Evolutionary conservation across 768 basidiomycete genomes (phyloP), one percentile per base, ranked within the genome.

Genomic region (Boletales sp.): DNA sequence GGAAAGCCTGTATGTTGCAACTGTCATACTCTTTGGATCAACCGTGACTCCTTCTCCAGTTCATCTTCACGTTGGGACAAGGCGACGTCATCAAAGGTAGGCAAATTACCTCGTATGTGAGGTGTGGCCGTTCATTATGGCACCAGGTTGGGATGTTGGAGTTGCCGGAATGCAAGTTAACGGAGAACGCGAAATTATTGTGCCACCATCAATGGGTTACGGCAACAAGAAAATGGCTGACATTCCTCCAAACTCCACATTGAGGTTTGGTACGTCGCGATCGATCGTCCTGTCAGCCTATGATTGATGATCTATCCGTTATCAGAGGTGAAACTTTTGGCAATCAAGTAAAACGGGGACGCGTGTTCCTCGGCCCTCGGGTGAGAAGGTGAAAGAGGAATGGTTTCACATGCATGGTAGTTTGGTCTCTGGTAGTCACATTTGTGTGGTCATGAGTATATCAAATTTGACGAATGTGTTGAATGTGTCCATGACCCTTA

Each of bases 11-110:
- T 95, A 64, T 62, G 85, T 71, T 14, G 24, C 14, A 15, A 19
- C 42, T 37, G 41, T 64, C 49, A 8, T 53, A 17, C 39, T n/a
- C 46, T 14, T 40, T n/a, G 47, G 45, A 30, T 41, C n/a, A 11
- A 40, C 43, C 30, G 36, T 21, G 32, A 48, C 19, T 40, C 8
- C 18, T 18, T 36, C 19, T 51, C 50, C 57, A 90, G 81, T 87
- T 93, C 69, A 69, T 72, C 38, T 94, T 94, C 78, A 77, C 70
- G 29, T 77, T 98, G 19, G 95, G 94, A 34, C 74, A 79, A 51
- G 91, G 90, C 21, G 87, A 95, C 65, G 95, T 98, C 45, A 97
- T 98, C 70, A 91, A 92, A 75, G 89, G 86, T 84, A 50, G 40
- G 72, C 52, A 39, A 36, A 41, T 38, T 17, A 17, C 6, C 12